phyloP scores from a whole-genome alignment of 2,329 filamentous ascomycete genomes.

The Leptosphaerulina australis region DNA sequence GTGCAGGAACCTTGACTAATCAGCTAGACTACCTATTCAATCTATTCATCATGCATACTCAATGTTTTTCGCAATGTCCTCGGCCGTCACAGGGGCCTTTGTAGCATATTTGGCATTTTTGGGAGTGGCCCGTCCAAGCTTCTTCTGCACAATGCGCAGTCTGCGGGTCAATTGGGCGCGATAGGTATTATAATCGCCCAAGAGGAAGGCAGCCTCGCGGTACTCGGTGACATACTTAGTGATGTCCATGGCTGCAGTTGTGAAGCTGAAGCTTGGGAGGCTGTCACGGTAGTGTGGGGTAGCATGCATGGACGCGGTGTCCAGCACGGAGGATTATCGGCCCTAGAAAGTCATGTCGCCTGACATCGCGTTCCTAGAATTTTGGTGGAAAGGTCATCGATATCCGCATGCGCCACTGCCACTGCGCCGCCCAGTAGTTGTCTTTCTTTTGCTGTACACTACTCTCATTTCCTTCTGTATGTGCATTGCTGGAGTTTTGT shows the following conservation, averaged over 20 bases:
- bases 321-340: slow-evolving; percentile 1
- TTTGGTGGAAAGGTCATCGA: slow-evolving; percentile 13
- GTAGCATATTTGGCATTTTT: slow-evolving; percentile 84
- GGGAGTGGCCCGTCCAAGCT: slow-evolving; percentile 80
- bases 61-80: slow-evolving; percentile 74
- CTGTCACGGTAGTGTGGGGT: slow-evolving; percentile 11
- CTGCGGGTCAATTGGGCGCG: slow-evolving; percentile 78
- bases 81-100: slow-evolving; percentile 72
- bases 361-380: slow-evolving; percentile 9
- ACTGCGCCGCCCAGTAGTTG: slow-evolving; percentile 6
- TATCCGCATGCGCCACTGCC: slow-evolving; percentile 15
- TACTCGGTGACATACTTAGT: slow-evolving; percentile 81
- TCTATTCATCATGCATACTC: slow-evolving; percentile 63
- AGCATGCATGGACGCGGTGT: background rate
- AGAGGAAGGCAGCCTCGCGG: slow-evolving; percentile 81
- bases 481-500: slow-evolving; percentile 6
- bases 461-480: background rate
- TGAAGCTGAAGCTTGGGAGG: slow-evolving; percentile 5
- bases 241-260: slow-evolving; percentile 73
- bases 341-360: background rate
- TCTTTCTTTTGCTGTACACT: background rate
- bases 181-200: slow-evolving; percentile 89
- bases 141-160: slow-evolving; percentile 82
- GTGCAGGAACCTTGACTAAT: slow-evolving; percentile 33
- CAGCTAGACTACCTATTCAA: background rate